Percentiles rank a stretch among this genome's conserved stretches.
Evolutionary conservation across 495 filamentous ascomycete species (phyloP).

Genomic region (Aspergillus wentii): DNA sequence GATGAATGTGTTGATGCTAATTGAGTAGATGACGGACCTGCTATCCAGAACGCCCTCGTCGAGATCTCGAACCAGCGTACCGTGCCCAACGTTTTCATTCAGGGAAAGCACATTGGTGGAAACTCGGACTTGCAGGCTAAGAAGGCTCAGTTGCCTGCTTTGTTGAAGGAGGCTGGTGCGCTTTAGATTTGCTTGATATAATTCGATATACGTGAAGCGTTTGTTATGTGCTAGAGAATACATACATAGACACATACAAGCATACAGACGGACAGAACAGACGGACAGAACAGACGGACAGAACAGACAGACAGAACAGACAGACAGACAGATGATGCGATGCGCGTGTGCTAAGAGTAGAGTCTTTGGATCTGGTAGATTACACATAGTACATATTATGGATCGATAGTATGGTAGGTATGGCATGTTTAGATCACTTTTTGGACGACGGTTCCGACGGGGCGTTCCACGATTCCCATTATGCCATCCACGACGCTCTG

Average conservation of each 20-base stretch:
- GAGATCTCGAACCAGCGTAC: conserved; percentile 78
- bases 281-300: background rate
- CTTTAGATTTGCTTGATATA: conserved; percentile 28
- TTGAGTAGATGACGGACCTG: conserved; percentile 65
- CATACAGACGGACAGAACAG: background rate
- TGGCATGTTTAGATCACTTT: too few relatives aligned
- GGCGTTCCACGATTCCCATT: conserved; percentile 82
- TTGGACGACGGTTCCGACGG: conserved; percentile 77
- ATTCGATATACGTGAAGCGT: background rate
- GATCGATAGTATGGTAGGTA: conserved; percentile 23
- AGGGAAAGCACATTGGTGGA: conserved; percentile 85
- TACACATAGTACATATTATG: background rate
- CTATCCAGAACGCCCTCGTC: conserved; percentile 75
- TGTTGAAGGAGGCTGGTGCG: conserved; percentile 66
- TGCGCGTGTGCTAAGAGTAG: too few relatives aligned
- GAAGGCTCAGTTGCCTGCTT: conserved; percentile 47
- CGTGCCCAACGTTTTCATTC: conserved; percentile 95
- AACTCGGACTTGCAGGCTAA: conserved; percentile 86
- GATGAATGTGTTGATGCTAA: too few relatives aligned
- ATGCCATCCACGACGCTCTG: conserved; percentile 81
- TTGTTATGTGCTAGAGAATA: too few relatives aligned
- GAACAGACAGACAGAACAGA: background rate
- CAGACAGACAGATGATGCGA: too few relatives aligned
- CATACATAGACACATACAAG: too few relatives aligned
- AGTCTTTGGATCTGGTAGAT: too few relatives aligned